phyloP scores from a whole-genome alignment of 805 yeast species.

The Saccharomyces paradoxus region DNA sequence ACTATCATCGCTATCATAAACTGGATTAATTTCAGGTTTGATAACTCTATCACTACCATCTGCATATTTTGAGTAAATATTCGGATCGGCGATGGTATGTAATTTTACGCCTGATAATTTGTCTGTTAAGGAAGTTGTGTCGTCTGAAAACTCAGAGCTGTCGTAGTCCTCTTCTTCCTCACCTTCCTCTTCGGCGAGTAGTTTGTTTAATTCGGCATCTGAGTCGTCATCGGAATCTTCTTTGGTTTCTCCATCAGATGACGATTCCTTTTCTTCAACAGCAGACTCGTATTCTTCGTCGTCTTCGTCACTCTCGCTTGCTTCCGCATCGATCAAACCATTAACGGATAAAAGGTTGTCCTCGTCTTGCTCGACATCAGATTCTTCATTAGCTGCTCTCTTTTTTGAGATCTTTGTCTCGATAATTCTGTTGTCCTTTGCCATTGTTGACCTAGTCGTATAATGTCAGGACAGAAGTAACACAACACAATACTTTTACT shows the following conservation, averaged over 20 bases:
- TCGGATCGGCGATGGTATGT: constrained; percentile 39
- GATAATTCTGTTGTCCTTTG: background rate
- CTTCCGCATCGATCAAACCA: constrained; percentile 22
- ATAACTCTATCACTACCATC: constrained; percentile 78
- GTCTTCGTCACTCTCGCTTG: constrained; percentile 9
- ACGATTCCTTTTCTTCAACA: constrained; percentile 7
- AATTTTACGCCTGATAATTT: constrained; percentile 47
- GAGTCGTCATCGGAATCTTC: constrained; percentile 35
- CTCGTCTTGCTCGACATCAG: constrained; percentile 9
- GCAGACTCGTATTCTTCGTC: constrained; percentile 8
- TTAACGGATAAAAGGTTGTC: constrained; percentile 14
- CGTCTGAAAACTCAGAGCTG: constrained; percentile 32
- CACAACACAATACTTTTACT: background rate
- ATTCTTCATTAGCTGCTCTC: constrained; percentile 13
- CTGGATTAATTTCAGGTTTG: constrained; percentile 86
- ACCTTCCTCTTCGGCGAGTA: constrained; percentile 48
- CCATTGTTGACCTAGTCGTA: background rate
- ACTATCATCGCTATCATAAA: constrained; percentile 90
- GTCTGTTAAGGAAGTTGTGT: constrained; percentile 43
- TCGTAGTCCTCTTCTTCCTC: constrained; percentile 22
- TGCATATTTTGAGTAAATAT: constrained; percentile 46
- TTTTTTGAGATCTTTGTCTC: constrained; percentile 11
- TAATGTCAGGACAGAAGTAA: background rate
- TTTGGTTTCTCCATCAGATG: constrained; percentile 10
- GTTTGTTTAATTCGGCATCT: constrained; percentile 54